Conservation (phyloP, 2,329 filamentous ascomycete genomes). For the Fusarium sp. region DNA sequence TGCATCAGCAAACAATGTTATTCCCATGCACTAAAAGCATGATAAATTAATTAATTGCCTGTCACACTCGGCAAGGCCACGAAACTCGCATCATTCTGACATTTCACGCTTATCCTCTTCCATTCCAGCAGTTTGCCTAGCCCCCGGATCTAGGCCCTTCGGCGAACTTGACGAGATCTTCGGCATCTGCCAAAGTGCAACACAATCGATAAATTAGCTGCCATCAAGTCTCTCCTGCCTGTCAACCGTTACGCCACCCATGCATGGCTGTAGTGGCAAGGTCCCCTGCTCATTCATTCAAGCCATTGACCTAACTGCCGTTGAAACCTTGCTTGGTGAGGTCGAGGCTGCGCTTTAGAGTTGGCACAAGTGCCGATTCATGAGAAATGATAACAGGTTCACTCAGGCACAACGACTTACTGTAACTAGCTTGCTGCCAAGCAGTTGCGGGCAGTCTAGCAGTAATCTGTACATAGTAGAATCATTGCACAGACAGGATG, state of each 20-base stretch:
- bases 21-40: neutral
- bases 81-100: conserved; percentile 9
- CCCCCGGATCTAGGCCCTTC: conserved; percentile 2
- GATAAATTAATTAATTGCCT: neutral
- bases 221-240: neutral
- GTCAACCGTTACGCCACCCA: neutral
- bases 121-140: neutral
- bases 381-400: neutral
- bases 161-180: conserved; percentile 5
- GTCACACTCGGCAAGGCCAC: neutral
- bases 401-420: neutral
- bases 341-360: neutral
- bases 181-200: neutral
- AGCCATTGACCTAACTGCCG: neutral
- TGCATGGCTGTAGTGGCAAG: neutral
- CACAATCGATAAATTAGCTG: neutral
- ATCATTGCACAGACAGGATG: neutral
- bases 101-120: conserved; percentile 7
- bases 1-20: neutral
- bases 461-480: no score
- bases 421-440: neutral
- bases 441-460: neutral
- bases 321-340: neutral
- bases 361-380: neutral
- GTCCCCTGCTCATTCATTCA: neutral